A percentile compares a stretch with the other conserved stretches of the same genome.
Evolutionary conservation across 495 filamentous ascomycete species (phyloP).

Genomic region (Lophium mytilinum): DNA sequence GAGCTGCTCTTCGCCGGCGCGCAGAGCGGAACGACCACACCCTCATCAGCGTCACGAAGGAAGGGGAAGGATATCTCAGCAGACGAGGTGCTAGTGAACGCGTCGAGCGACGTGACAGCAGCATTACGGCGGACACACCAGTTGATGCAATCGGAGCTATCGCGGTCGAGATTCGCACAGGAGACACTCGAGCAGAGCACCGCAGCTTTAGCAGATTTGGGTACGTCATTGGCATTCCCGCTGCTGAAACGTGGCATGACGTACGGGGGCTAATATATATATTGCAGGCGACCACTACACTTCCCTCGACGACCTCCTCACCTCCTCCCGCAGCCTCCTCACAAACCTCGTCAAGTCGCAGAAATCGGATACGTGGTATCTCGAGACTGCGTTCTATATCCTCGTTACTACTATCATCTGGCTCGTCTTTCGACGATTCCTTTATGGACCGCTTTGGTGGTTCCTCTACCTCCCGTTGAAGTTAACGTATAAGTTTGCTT

Average conservation of each 20-base stretch:
- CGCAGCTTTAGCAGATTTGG: slow-evolving; percentile 68
- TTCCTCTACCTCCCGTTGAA: slow-evolving; percentile 72
- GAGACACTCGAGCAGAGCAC: slow-evolving; percentile 77
- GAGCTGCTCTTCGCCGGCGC: slow-evolving; percentile 62
- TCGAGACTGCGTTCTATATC: slow-evolving; percentile 78
- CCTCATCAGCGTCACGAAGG: slow-evolving; percentile 15
- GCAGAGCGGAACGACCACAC: slow-evolving; percentile 34
- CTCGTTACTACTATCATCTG: slow-evolving; percentile 68
- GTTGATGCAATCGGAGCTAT: slow-evolving; percentile 73
- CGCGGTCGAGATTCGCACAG: slow-evolving; percentile 76
- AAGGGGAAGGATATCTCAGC: slow-evolving; percentile 41
- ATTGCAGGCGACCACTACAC: slow-evolving; percentile 56
- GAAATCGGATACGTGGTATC: slow-evolving; percentile 96
- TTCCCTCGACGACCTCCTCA: slow-evolving; percentile 65
- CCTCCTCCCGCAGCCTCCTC: slow-evolving; percentile 64
- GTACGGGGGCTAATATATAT: too few relatives aligned
- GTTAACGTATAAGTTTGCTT: slow-evolving; percentile 27
- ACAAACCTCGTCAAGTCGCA: slow-evolving; percentile 72
- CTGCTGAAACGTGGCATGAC: too few relatives aligned
- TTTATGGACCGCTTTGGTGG: slow-evolving; percentile 91
- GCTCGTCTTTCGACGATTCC: slow-evolving; percentile 71
- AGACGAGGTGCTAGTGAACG: slow-evolving; percentile 59
- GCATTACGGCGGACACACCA: slow-evolving; percentile 77
- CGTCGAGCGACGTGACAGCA: slow-evolving; percentile 75
- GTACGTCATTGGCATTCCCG: too few relatives aligned